Base-by-base conservation (phyloP, 306 rosid genomes). In the Lupinus albus region DNA sequence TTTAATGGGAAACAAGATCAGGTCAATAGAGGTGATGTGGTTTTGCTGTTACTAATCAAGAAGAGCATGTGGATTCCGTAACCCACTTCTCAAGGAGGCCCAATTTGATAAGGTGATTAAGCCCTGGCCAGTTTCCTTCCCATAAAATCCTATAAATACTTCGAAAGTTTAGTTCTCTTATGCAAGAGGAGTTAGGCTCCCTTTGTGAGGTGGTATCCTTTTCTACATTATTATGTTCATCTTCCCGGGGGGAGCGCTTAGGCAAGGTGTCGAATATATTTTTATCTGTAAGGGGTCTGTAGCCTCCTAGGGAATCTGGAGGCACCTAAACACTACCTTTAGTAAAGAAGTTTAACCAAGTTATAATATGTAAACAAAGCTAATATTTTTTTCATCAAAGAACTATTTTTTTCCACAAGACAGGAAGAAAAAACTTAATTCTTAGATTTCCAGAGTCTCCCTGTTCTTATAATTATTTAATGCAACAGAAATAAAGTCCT, bases 311-410 rank as follows among this genome's bases (percentile, higher is more conserved):
- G 61, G 70, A 52, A 72, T 62, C 25, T 52, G 42, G 35, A 10
- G 45, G 46, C 38, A 25, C 55, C 42, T 20, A 57, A 47, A 11
- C 21, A 15, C 61, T 25, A 66, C 36, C 36, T 21, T 61, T 38
- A n/a, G 6, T 45, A 71, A 66, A 56, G 52, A 12, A 13, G 33
- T 30, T 44, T 32, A 33, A 35, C 32, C 18, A 44, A 45, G 41
- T 36, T 33, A 33, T 47, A 45, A 67, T 55, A 30, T 48, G 30
- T 16, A 33, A 33, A 75, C 38, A 28, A 12, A 60, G 66, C 48
- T 30, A 68, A 35, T 18, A 35, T 39, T 30, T 30, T 51, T 70
- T 69, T 65, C 66, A 42, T 60, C 32, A 32, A 63, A 74, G 59
- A 49, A 52, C 30, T 15, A 48, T 25, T 39, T 61, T 45, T 25